Base-by-base conservation (phyloP, 345 rosid species). In the Kandelia obovata region DNA sequence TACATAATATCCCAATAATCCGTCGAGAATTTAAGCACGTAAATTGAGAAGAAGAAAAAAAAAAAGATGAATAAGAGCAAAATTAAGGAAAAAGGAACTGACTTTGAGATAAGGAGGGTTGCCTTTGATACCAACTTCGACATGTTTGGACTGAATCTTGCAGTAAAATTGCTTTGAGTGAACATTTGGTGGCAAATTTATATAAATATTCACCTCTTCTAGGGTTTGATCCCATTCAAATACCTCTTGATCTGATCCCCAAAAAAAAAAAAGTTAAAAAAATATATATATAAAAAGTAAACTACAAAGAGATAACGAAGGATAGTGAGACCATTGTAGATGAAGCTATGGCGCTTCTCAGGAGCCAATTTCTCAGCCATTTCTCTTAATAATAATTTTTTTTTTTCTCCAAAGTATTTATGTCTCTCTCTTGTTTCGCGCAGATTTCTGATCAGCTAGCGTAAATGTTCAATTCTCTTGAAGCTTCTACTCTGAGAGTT, bases 221-320 rank as follows among this genome's bases (percentile, higher is more conserved):
- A 92, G 78, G 75, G 91, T 90, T 83, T 92, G 97, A 82, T 95
- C 97, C 99, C 98, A 92, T 65, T 95, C 96, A 69, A 90, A 92
- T 27, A 90, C 96, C 72, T 83, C 85, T 70, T 88, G 84, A 46
- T 84, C 98, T 90, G 68, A 64, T 66, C 16, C 58, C 30, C 28
- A 4, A 55, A 26, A 51, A 26, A 9, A 27, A 30, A 19, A 53
- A 60, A 58, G 55, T 32, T 11, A 27, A 27, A 56, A 9, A 39
- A 23, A 53, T 0, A 21, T 21, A 58, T 21, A 6, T 3, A 39
- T 53, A 20, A 46, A 1, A 25, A 34, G 46, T 55, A 53, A 30
- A 39, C 26, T 21, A 58, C 74, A 31, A 37, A 9, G 17, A 35
- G 6, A 49, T 0, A 4, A n/a, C 19, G 5, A n/a, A 23, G 34